These are phyloP conservation scores for Penicillium samsonianum DNA, from an alignment of 495 filamentous ascomycete genomes.

Conservation along the genomic window DNA sequence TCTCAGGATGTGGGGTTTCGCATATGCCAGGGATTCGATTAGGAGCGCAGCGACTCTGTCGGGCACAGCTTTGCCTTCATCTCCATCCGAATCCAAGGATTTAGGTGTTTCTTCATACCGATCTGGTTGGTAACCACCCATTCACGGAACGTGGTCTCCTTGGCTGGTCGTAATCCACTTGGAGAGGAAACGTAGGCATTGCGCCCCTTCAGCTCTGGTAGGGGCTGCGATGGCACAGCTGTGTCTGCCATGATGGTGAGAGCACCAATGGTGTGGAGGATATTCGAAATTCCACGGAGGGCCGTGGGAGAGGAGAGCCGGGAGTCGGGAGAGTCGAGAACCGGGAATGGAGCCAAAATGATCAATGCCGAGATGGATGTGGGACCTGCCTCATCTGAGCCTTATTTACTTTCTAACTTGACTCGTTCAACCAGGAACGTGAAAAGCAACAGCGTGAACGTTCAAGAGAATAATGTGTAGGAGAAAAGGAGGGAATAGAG, in stretches of 20 bases:
- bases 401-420: neutral
- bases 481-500: conserved; percentile 11
- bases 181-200: conserved; percentile 48
- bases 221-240: conserved; percentile 28
- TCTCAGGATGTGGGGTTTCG: conserved; percentile 4
- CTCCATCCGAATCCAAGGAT: neutral
- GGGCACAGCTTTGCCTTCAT: neutral
- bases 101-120: conserved; percentile 38
- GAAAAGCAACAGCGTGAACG: neutral
- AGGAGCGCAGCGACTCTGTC: neutral
- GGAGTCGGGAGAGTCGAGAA: conserved; percentile 7
- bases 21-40: neutral
- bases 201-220: conserved; percentile 31
- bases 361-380: conserved; percentile 29
- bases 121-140: conserved; percentile 57
- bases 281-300: neutral
- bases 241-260: conserved; percentile 38
- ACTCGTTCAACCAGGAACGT: conserved; percentile 15
- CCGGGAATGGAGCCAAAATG: conserved; percentile 23
- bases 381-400: conserved; percentile 23
- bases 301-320: conserved; percentile 15
- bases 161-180: conserved; percentile 35
- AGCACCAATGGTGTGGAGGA: conserved; percentile 14
- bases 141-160: conserved; percentile 52
- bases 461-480: neutral